phyloP scores from a whole-genome alignment of 2,329 filamentous ascomycete species.

The Alternaria sp. region DNA sequence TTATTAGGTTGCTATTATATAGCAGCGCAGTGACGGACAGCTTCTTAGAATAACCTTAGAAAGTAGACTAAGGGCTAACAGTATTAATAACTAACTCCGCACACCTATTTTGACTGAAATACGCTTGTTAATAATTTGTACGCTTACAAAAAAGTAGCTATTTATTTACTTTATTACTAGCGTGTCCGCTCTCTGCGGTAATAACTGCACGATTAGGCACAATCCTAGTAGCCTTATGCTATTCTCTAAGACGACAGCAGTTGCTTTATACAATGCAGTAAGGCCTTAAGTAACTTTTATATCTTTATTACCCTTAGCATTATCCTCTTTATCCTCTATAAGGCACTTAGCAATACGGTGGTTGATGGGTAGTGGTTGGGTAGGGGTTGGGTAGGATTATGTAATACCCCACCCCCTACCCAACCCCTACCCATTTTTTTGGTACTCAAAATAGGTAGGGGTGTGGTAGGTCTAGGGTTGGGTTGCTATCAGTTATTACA shows the following conservation, averaged over 20 bases:
- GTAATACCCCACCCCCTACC: no score
- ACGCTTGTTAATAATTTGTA: neutral
- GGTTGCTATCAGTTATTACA: no score
- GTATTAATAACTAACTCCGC: neutral
- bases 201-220: slow-evolving; percentile 22
- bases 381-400: no score
- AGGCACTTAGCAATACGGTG: slow-evolving; percentile 39
- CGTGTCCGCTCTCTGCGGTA: slow-evolving; percentile 38
- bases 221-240: slow-evolving; percentile 44
- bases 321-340: slow-evolving; percentile 27
- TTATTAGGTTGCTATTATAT: neutral
- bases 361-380: no score
- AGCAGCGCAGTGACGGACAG: neutral
- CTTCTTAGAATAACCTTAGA: neutral
- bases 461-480: no score
- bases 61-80: neutral
- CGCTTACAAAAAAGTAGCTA: neutral
- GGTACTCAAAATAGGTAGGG: no score
- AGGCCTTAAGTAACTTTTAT: slow-evolving; percentile 27
- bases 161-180: slow-evolving; percentile 22
- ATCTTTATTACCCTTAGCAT: slow-evolving; percentile 3
- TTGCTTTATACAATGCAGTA: slow-evolving; percentile 38
- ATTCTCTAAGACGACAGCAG: slow-evolving; percentile 42
- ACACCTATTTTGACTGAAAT: neutral
- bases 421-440: no score